These are phyloP conservation scores for Pseudopithomyces chartarum DNA, from an alignment of 2,329 filamentous ascomycete species.

Conservation along the genomic window DNA sequence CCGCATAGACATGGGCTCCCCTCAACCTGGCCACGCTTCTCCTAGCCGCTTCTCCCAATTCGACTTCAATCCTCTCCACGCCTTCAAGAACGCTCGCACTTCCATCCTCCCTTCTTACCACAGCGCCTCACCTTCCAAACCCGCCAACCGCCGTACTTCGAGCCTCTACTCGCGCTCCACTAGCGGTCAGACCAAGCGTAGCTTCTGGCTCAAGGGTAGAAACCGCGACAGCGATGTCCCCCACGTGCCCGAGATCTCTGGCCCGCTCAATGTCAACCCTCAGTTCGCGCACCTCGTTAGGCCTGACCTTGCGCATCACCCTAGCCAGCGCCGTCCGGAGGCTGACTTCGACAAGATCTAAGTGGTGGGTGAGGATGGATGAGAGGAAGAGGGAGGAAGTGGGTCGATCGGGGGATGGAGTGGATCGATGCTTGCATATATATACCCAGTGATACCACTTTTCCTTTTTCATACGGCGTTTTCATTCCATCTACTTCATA, in stretches of 20 bases:
- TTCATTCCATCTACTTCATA: neutral
- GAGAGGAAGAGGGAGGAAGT: neutral
- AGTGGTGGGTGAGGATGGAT: neutral
- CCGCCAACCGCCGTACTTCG: slow-evolving; percentile 35
- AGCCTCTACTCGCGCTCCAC: slow-evolving; percentile 41
- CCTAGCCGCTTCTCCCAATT: slow-evolving; percentile 14
- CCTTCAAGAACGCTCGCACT: slow-evolving; percentile 47
- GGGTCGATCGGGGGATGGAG: too few species aligned
- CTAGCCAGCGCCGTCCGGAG: slow-evolving; percentile 35
- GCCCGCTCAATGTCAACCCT: slow-evolving; percentile 59
- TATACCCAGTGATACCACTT: slow-evolving; percentile 40
- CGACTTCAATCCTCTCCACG: slow-evolving; percentile 29
- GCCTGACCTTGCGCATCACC: slow-evolving; percentile 64
- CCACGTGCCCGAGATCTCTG: slow-evolving; percentile 60
- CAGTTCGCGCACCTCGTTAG: slow-evolving; percentile 59
- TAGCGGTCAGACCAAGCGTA: slow-evolving; percentile 28
- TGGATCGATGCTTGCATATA: slow-evolving; percentile 2
- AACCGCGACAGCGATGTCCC: slow-evolving; percentile 50
- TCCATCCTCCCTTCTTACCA: slow-evolving; percentile 55
- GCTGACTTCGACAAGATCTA: slow-evolving; percentile 36
- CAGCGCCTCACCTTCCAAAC: slow-evolving; percentile 40
- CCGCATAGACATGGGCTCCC: slow-evolving; percentile 38
- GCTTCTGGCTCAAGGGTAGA: slow-evolving; percentile 38
- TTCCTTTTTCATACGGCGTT: slow-evolving; percentile 13
- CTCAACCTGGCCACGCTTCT: neutral